Base-by-base conservation (phyloP, 139 green algal species). In the Tetradesmus lagerheimii region DNA sequence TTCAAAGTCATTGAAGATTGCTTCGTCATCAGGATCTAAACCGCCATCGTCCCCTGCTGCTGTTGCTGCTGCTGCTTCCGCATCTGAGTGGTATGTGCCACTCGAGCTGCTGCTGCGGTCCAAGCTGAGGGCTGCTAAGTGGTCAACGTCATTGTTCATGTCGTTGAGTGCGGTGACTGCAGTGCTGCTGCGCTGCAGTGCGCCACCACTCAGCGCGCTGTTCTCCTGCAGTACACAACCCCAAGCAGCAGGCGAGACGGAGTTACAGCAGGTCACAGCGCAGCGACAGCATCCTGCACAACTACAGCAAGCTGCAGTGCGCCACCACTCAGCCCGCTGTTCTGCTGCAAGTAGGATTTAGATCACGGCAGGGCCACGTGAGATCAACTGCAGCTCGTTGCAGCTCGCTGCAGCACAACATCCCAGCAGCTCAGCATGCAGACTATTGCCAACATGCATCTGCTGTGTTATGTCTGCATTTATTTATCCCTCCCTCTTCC, bases 21-120 rank as follows among this genome's bases (percentile, higher is more conserved):
- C 88, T 66, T 87, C 88, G 16, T 91, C 88, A 35, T 84, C 80
- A 16, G 74, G n/a, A 41, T 90, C 86, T 4, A n/a, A 3, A 39
- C 3, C 64, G 25, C 25, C 39, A 62, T 37, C 23, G 41, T 31
- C 77, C 20, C 11, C 38, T n/a, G 77, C 77, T 83, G 37, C 23
- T 53, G 57, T 67, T 82, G 39, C 66, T 43, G 74, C 66, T n/a
- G n/a, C 41, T 35, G 76, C 57, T 23, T 78, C 35, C 4, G 27
- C 15, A 2, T 89, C 83, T 9, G 57, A 80, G 27, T 37, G 38
- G 76, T 29, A 83, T 11, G 77, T 47, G 8, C 34, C 77, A 38
- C 71, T 79, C 1, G 71, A 38, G 57, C 57, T 31, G 57, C 57
- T 31, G 57, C 57, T 71, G 57, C 57, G 57, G 57, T 71, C 57